phyloP scores from a whole-genome alignment of 192 early-diverging fungal species.

The Backusella australiensis region DNA sequence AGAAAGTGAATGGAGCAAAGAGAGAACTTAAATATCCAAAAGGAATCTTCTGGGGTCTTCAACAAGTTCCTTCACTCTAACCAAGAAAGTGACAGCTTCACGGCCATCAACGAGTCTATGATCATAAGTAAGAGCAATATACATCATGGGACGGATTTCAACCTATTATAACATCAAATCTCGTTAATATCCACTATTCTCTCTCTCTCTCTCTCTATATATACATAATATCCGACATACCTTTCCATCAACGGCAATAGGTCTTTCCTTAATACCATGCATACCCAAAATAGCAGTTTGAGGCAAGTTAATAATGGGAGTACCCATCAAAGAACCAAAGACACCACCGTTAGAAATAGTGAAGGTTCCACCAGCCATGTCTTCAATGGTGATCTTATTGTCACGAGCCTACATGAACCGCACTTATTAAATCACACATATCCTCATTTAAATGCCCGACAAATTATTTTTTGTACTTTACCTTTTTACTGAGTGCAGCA shows the following conservation, averaged over 20 bases:
- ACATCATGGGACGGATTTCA: conserved; percentile 95
- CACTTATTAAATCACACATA: neutral
- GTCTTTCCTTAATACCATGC: conserved; percentile 97
- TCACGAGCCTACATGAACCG: conserved; percentile 72
- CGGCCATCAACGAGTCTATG: conserved; percentile 98
- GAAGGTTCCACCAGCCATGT: conserved; percentile 97
- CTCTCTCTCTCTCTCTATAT: neutral
- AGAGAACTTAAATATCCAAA: conserved; percentile 71
- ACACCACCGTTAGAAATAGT: conserved; percentile 99
- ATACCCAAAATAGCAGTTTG: conserved; percentile 98
- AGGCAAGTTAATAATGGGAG: conserved; percentile 98
- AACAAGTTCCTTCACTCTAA: conserved; percentile 94
- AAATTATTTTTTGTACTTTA: conserved; percentile 15
- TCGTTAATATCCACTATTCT: too few relatives aligned
- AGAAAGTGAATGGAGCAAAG: neutral
- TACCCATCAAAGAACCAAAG: conserved; percentile 96
- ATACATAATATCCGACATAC: neutral
- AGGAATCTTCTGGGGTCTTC: conserved; percentile 95
- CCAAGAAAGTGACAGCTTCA: conserved; percentile 98
- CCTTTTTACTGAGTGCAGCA: conserved; percentile 82
- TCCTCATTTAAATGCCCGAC: neutral
- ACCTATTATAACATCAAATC: conserved; percentile 16
- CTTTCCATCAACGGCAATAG: conserved; percentile 89
- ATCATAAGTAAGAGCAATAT: conserved; percentile 97
- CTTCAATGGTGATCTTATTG: conserved; percentile 96